Evolutionary conservation across 495 filamentous ascomycete species (phyloP).

Genomic region (Penicillium simplicissimum): DNA sequence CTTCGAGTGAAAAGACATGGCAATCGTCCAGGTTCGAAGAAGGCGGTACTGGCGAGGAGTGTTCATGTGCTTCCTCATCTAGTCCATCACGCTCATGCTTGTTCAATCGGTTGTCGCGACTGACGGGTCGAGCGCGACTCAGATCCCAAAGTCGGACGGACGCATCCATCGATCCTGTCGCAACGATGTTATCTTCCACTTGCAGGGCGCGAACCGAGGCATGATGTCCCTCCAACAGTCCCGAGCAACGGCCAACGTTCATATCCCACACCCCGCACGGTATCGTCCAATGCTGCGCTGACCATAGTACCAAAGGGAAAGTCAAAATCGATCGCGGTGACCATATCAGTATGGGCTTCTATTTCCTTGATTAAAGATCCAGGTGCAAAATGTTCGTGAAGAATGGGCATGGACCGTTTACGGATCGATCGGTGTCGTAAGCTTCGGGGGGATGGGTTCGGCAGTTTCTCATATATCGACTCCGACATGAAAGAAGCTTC

Average conservation of each 20-base stretch:
- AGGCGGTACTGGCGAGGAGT: slow-evolving; percentile 54
- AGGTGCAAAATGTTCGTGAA: slow-evolving; percentile 93
- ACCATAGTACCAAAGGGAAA: slow-evolving; percentile 94
- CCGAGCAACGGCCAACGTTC: slow-evolving; percentile 86
- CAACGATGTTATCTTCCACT: slow-evolving; percentile 92
- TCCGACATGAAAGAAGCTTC: slow-evolving; percentile 91
- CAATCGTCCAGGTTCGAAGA: slow-evolving; percentile 82
- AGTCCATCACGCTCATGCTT: slow-evolving; percentile 64
- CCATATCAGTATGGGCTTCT: slow-evolving; percentile 81
- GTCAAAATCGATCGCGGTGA: slow-evolving; percentile 94
- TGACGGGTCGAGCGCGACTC: slow-evolving; percentile 60
- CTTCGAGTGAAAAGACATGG: slow-evolving; percentile 78
- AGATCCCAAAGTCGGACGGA: slow-evolving; percentile 96
- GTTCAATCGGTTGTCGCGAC: slow-evolving; percentile 62
- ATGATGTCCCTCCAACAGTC: slow-evolving; percentile 88
- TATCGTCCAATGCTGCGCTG: slow-evolving; percentile 92
- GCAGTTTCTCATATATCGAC: slow-evolving; percentile 92
- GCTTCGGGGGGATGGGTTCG: slow-evolving; percentile 59
- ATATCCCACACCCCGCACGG: slow-evolving; percentile 98
- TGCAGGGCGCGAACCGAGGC: slow-evolving; percentile 92
- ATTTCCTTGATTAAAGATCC: slow-evolving; percentile 87
- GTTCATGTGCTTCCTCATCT: slow-evolving; percentile 56
- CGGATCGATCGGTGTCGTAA: slow-evolving; percentile 66
- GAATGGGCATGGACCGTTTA: slow-evolving; percentile 87
- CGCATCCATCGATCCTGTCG: slow-evolving; percentile 94